A percentile compares a stretch with the other conserved stretches of the same genome.
Evolutionary conservation across 1,139 yeast species (phyloP).

Genomic region (Pichia sp.): DNA sequence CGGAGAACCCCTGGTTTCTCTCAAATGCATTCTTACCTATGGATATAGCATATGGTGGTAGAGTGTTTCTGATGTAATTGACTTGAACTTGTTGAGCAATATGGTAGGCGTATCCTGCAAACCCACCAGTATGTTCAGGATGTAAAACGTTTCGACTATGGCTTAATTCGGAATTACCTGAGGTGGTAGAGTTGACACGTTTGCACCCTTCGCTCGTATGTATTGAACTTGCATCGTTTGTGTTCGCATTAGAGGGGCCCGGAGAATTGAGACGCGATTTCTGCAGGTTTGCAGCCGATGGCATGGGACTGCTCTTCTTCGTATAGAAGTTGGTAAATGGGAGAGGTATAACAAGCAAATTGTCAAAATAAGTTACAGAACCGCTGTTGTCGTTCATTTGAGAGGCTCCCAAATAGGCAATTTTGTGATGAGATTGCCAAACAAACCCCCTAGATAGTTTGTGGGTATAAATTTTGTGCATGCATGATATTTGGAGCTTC

Average conservation of each 20-base stretch:
- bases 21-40: slow-evolving; percentile 69
- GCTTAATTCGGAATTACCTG: slow-evolving; percentile 3
- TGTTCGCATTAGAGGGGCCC: neutral
- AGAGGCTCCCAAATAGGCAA: slow-evolving; percentile 47
- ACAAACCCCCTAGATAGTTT: slow-evolving; percentile 61
- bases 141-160: neutral
- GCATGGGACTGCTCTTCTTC: too few species aligned
- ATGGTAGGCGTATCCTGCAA: slow-evolving; percentile 68
- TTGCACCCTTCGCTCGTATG: neutral
- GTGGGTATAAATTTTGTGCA: slow-evolving; percentile 49
- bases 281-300: neutral
- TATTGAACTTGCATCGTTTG: neutral
- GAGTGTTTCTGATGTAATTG: slow-evolving; percentile 59
- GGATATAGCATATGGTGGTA: slow-evolving; percentile 71
- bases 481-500: slow-evolving; percentile 48
- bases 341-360: slow-evolving; percentile 51
- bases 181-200: slow-evolving; percentile 2
- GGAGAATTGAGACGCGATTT: neutral
- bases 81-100: slow-evolving; percentile 64
- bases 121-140: slow-evolving; percentile 22
- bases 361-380: slow-evolving; percentile 52
- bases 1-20: slow-evolving; percentile 56
- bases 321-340: slow-evolving; percentile 56
- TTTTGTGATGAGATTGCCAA: slow-evolving; percentile 73
- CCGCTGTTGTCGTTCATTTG: slow-evolving; percentile 42